Base-by-base conservation (phyloP, 106 monocot genomes). In the Posidonia australis region DNA sequence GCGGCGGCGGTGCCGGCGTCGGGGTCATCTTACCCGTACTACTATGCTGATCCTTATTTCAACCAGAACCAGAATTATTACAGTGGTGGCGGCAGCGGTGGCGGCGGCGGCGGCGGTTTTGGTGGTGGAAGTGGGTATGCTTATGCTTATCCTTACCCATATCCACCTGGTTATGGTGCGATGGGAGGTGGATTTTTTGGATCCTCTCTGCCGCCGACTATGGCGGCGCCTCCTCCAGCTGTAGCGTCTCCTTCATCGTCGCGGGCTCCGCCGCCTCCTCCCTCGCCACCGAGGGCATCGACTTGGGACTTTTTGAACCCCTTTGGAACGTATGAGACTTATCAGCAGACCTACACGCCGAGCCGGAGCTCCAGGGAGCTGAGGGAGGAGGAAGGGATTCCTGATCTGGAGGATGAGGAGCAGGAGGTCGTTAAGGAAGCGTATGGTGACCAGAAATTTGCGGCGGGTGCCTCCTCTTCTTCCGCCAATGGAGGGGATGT, bases 381-480 rank as follows among this genome's bases (percentile, higher is more conserved):
- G 63, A 76, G 90, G 58, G 90, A 96, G 18, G 90, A 87, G 60
- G 96, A 96, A 62, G 96, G 96, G 14, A 90, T 96, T 46, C 96
- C 96, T 3, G 90, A 90, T 54, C 78, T 90, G 52, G 96, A 96
- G 28, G 84, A 87, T 0, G 83, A 82, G 30, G 85, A 73, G 62
- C 49, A 51, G 0, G 84, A 80, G 62, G 65, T 88, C 27, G 76
- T 83, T 5, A 99, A 88, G 67, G 91, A 91, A 63, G 90, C 79
- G 17, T 81, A 89, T 25, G 73, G 72, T 3, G 93, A 86, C 22
- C 53, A 54, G 57, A 93, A 83, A 44, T 75, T 54, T 22, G 62
- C 44, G 6, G 54, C 80, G 1, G 9, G 66, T 7, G 74, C 47
- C 19, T 55, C 67, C 16, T 57, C 65, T 46, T 58, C 73, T 18